Conservation (phyloP, 805 yeast species). For the Candida manassasensis region DNA sequence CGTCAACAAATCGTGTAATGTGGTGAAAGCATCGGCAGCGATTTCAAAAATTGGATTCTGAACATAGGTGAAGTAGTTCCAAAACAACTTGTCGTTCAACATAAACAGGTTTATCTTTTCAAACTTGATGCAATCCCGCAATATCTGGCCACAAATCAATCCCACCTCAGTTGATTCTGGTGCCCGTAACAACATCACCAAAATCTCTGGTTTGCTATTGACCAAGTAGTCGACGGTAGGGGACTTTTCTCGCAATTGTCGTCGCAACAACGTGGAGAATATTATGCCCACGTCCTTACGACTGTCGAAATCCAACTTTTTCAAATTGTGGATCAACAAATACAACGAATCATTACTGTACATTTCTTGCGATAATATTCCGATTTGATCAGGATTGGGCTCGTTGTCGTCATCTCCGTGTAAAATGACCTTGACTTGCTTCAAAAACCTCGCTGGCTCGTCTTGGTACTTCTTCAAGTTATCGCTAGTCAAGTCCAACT, state of each 20-base stretch:
- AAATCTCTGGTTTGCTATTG: slow-evolving; percentile 54
- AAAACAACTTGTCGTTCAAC: slow-evolving; percentile 56
- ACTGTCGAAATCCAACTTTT: slow-evolving; percentile 80
- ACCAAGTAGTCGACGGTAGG: slow-evolving; percentile 86
- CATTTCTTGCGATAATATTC: slow-evolving; percentile 74
- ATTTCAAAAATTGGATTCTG: slow-evolving; percentile 77
- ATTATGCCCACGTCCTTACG: slow-evolving; percentile 75
- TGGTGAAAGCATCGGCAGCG: slow-evolving; percentile 84
- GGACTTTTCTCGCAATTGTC: slow-evolving; percentile 68
- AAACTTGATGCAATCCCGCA: slow-evolving; percentile 79
- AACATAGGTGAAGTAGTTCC: slow-evolving; percentile 81
- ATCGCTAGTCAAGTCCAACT: slow-evolving; percentile 44
- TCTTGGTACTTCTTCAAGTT: slow-evolving; percentile 53
- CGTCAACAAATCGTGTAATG: slow-evolving; percentile 66
- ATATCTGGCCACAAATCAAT: slow-evolving; percentile 67
- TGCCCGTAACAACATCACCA: slow-evolving; percentile 58
- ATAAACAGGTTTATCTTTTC: slow-evolving; percentile 63
- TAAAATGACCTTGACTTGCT: slow-evolving; percentile 60
- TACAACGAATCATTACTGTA: slow-evolving; percentile 66
- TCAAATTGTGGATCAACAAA: slow-evolving; percentile 53
- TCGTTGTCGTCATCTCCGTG: slow-evolving; percentile 66
- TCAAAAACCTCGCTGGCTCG: slow-evolving; percentile 61
- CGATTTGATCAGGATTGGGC: slow-evolving; percentile 68
- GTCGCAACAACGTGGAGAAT: slow-evolving; percentile 71
- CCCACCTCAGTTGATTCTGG: slow-evolving; percentile 75